Evolutionary conservation across 495 filamentous ascomycete genomes (phyloP).

Genomic region (Aspergillus nidulans): DNA sequence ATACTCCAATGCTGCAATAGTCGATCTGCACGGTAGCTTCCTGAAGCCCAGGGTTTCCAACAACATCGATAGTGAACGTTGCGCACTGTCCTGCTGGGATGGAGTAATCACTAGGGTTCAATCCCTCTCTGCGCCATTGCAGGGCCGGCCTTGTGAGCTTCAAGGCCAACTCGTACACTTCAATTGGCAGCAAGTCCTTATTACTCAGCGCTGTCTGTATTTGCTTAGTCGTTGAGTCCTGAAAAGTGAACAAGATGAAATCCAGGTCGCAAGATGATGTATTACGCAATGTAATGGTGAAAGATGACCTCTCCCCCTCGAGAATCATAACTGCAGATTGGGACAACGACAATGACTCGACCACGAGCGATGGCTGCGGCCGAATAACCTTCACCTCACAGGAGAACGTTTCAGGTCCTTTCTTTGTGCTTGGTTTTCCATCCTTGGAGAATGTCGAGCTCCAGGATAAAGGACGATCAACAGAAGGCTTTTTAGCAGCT

Average conservation of each 20-base stretch:
- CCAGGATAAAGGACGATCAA: constrained; percentile 53
- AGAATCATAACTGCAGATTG: constrained; percentile 89
- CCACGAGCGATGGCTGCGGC: constrained; percentile 67
- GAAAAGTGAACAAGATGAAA: constrained; percentile 79
- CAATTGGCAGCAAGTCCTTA: constrained; percentile 68
- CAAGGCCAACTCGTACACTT: constrained; percentile 80
- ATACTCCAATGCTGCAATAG: constrained; percentile 66
- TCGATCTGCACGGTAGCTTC: constrained; percentile 77
- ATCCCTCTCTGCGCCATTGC: constrained; percentile 52
- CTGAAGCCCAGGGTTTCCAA: constrained; percentile 82
- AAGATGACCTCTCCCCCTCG: constrained; percentile 75
- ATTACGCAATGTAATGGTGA: constrained; percentile 78
- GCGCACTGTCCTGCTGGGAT: constrained; percentile 67
- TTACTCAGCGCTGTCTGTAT: constrained; percentile 69
- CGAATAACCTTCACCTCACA: constrained; percentile 65
- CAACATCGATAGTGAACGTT: constrained; percentile 76
- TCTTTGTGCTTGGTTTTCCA: constrained; percentile 33
- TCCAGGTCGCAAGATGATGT: constrained; percentile 73
- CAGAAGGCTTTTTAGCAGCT: constrained; percentile 49
- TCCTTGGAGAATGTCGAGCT: constrained; percentile 46
- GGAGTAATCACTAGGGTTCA: constrained; percentile 41
- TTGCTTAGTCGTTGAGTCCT: constrained; percentile 76
- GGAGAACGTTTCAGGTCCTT: constrained; percentile 31
- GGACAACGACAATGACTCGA: constrained; percentile 71
- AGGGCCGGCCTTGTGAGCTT: constrained; percentile 73